These are phyloP conservation scores for Dalechampia spathulata DNA, from an alignment of 441 rosid genomes.

Conservation along the genomic window DNA sequence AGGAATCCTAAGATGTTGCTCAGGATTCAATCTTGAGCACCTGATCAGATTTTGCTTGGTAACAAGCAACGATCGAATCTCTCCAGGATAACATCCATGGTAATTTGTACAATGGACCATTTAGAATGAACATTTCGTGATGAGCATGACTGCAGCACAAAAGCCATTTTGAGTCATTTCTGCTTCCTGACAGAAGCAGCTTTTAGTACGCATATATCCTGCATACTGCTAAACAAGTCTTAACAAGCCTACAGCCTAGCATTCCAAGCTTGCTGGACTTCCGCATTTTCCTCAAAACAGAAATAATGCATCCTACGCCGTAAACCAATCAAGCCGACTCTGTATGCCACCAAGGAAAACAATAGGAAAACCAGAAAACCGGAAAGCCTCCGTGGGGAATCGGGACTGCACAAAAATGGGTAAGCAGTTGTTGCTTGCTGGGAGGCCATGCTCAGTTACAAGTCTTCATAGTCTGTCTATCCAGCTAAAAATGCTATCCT, in stretches of 20 bases:
- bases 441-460: background rate
- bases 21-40: no score
- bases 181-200: background rate
- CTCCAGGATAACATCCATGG: no score
- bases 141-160: background rate
- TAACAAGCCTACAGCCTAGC: background rate
- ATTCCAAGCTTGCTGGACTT: background rate
- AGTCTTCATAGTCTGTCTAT: constrained; percentile 36
- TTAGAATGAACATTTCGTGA: no score
- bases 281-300: background rate
- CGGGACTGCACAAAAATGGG: background rate
- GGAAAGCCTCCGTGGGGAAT: constrained; percentile 4
- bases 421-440: background rate
- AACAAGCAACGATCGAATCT: no score
- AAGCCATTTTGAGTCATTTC: background rate
- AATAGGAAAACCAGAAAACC: constrained; percentile 3
- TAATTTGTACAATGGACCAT: no score
- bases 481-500: constrained; percentile 71
- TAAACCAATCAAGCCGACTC: constrained; percentile 3
- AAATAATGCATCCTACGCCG: background rate
- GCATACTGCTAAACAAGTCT: background rate
- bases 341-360: constrained; percentile 3
- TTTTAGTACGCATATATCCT: background rate
- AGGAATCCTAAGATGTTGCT: no score
- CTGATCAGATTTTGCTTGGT: no score